A percentile compares a stretch with the other conserved stretches of the same genome.
Evolutionary conservation across 345 rosid species (phyloP).

Genomic region (Heritiera fomes): DNA sequence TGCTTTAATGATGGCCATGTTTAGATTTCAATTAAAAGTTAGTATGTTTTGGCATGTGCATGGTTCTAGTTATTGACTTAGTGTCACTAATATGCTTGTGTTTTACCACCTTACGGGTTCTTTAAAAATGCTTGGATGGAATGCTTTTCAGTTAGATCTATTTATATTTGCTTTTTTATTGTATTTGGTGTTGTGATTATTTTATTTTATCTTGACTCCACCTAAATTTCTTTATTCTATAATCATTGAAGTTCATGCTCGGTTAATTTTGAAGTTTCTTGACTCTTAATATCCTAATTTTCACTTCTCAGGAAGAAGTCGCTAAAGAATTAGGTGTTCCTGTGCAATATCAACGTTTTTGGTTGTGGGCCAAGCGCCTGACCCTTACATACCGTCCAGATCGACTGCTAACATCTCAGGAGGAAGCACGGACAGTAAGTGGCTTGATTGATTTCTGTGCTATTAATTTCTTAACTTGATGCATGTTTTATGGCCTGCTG

Average conservation of each 20-base stretch:
- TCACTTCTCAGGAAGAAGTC: constrained; percentile 58
- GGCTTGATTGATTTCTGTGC: neutral
- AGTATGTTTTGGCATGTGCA: too few species aligned
- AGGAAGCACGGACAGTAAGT: constrained; percentile 68
- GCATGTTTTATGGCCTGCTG: neutral
- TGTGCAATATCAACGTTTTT: constrained; percentile 66
- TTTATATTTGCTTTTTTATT: too few species aligned
- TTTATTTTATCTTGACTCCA: neutral
- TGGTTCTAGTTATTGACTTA: too few species aligned
- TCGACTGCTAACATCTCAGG: constrained; percentile 56
- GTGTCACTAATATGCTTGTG: too few species aligned
- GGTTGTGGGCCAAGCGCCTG: constrained; percentile 88
- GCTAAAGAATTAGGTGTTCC: constrained; percentile 73
- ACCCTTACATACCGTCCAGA: constrained; percentile 82
- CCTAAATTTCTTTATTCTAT: neutral
- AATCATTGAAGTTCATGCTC: neutral
- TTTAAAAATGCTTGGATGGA: too few species aligned
- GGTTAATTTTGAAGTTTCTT: neutral
- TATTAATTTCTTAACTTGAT: neutral
- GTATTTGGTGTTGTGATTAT: too few species aligned
- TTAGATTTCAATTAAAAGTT: neutral
- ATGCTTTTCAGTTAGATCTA: too few species aligned
- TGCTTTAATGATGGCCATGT: neutral
- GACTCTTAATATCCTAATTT: neutral
- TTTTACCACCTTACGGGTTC: too few species aligned